phyloP scores from a whole-genome alignment of 306 rosid species.

The Gillenia trifoliata region DNA sequence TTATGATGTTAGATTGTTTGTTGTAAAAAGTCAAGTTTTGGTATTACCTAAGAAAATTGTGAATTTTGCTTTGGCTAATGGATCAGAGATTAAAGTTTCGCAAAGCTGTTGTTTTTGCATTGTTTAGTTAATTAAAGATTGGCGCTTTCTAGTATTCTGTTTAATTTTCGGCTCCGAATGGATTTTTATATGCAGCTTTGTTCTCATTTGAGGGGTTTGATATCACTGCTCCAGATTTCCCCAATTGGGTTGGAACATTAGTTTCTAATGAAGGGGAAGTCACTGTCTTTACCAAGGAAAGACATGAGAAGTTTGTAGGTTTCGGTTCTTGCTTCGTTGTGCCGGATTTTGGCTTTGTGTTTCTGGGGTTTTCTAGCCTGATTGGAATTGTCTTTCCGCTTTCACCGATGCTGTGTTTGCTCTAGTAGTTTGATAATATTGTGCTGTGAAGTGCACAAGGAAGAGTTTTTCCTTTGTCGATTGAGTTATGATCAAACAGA shows the following conservation, averaged over 20 bases:
- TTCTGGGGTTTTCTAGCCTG: slow-evolving; percentile 15
- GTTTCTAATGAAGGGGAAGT: slow-evolving; percentile 16
- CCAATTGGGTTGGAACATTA: slow-evolving; percentile 25
- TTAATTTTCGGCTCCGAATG: slow-evolving; percentile 27
- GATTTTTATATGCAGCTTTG: slow-evolving; percentile 30
- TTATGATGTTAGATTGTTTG: neutral
- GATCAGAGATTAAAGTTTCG: slow-evolving; percentile 4
- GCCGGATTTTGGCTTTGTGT: slow-evolving; percentile 25
- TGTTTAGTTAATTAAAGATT: slow-evolving; percentile 15
- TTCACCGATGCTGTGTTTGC: slow-evolving; percentile 30
- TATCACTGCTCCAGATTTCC: slow-evolving; percentile 24
- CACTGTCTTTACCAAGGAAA: slow-evolving; percentile 24
- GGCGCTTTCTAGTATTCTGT: neutral
- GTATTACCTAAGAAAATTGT: neutral
- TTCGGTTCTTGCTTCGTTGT: slow-evolving; percentile 21
- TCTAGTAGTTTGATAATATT: slow-evolving; percentile 20
- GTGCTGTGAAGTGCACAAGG: slow-evolving; percentile 33
- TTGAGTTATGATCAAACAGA: slow-evolving; percentile 86
- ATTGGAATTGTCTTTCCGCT: slow-evolving; percentile 16
- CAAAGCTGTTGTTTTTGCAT: slow-evolving; percentile 8
- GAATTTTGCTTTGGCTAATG: neutral
- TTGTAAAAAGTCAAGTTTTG: slow-evolving; percentile 10
- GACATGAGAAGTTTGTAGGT: slow-evolving; percentile 20
- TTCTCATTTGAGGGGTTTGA: slow-evolving; percentile 23
- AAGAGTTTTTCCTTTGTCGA: slow-evolving; percentile 20